Evolutionary conservation across 2,329 filamentous ascomycete genomes (phyloP).

Genomic region (Fusarium robinianum): DNA sequence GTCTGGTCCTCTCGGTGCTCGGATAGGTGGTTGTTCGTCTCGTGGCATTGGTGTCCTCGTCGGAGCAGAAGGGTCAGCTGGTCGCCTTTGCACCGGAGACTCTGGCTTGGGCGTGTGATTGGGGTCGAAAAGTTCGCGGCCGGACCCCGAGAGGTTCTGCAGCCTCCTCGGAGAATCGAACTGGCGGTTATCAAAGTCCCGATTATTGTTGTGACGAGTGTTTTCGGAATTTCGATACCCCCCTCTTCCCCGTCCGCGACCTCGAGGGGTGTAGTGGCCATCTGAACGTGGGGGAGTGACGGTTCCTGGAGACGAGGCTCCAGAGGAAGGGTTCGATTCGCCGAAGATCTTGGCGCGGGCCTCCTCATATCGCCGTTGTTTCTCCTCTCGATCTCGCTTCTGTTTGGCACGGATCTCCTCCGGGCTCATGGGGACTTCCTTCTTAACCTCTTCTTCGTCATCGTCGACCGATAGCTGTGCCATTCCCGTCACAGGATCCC

Average conservation of each 20-base stretch:
- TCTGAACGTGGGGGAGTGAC: slow-evolving; percentile 59
- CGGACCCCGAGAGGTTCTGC: slow-evolving; percentile 38
- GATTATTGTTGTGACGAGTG: slow-evolving; percentile 39
- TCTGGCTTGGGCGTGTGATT: slow-evolving; percentile 69
- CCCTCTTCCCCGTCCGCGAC: slow-evolving; percentile 52
- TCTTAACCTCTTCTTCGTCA: slow-evolving; percentile 65
- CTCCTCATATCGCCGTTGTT: slow-evolving; percentile 88
- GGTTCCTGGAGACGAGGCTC: slow-evolving; percentile 64
- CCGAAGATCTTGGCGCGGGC: slow-evolving; percentile 87
- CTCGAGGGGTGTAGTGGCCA: slow-evolving; percentile 46
- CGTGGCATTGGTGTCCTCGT: slow-evolving; percentile 50
- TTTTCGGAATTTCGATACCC: slow-evolving; percentile 37
- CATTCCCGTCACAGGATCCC: slow-evolving; percentile 57
- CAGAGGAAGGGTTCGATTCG: slow-evolving; percentile 57
- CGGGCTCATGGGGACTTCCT: slow-evolving; percentile 66
- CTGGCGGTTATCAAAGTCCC: slow-evolving; percentile 39
- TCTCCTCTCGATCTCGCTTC: slow-evolving; percentile 81
- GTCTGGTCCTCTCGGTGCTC: slow-evolving; percentile 79
- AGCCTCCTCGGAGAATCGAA: slow-evolving; percentile 38
- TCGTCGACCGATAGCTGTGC: slow-evolving; percentile 51
- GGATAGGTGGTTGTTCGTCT: slow-evolving; percentile 69
- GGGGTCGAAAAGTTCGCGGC: slow-evolving; percentile 77
- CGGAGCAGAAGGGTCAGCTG: slow-evolving; percentile 43
- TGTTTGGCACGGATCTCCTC: slow-evolving; percentile 81
- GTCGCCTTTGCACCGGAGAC: slow-evolving; percentile 51